phyloP scores from a whole-genome alignment of 2,329 filamentous ascomycete genomes.

The Paradendryphiella salina region DNA sequence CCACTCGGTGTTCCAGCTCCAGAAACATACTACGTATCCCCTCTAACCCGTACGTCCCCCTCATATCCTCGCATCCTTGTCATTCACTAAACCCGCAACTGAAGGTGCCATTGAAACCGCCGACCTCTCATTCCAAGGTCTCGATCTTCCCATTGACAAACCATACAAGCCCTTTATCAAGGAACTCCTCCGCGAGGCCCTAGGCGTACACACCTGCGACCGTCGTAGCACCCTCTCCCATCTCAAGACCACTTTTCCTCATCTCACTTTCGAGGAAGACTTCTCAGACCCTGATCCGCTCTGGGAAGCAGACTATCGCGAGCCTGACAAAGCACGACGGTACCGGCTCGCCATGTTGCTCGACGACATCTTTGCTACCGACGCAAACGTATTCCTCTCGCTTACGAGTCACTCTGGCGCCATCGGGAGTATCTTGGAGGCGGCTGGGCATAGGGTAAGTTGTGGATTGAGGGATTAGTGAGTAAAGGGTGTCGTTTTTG shows the following conservation, averaged over 20 bases:
- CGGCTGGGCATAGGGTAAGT: constrained; percentile 58
- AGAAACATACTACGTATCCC: constrained; percentile 66
- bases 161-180: constrained; percentile 64
- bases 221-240: constrained; percentile 58
- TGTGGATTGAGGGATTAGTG: background rate
- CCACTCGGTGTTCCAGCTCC: constrained; percentile 61
- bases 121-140: constrained; percentile 60
- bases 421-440: constrained; percentile 59
- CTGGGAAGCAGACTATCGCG: constrained; percentile 51
- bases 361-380: constrained; percentile 57
- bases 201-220: constrained; percentile 71
- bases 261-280: constrained; percentile 60
- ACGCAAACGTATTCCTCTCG: constrained; percentile 53
- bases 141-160: constrained; percentile 54
- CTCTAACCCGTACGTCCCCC: constrained; percentile 58
- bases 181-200: constrained; percentile 66
- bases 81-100: too few species aligned
- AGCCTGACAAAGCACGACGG: constrained; percentile 30
- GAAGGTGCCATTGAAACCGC: constrained; percentile 59
- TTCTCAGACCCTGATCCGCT: constrained; percentile 63
- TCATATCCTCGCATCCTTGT: background rate
- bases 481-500: background rate
- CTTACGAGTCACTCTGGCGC: constrained; percentile 64
- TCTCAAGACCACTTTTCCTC: constrained; percentile 56
- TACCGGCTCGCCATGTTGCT: constrained; percentile 47